Conservation (phyloP, 2,329 filamentous ascomycete species). For the Beauveria sp. region DNA sequence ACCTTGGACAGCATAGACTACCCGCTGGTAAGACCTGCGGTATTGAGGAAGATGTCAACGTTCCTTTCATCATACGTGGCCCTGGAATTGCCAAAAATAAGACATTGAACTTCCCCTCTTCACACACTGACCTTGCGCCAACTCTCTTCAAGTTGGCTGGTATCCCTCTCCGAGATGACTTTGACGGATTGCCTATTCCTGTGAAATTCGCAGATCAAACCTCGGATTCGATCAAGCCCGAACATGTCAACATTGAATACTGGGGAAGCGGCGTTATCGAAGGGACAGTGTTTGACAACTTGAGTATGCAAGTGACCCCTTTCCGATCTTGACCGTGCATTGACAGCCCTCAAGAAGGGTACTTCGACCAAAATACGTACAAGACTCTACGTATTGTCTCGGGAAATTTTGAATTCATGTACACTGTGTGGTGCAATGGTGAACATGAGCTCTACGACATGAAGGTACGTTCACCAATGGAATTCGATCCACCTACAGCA, state of each 20-base stretch:
- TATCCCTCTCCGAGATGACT: slow-evolving; percentile 32
- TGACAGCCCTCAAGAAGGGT: slow-evolving; percentile 19
- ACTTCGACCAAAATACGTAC: slow-evolving; percentile 39
- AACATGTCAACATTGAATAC: slow-evolving; percentile 45
- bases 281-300: slow-evolving; percentile 15
- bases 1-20: slow-evolving; percentile 45
- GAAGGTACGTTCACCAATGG: slow-evolving; percentile 27
- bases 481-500: not conserved
- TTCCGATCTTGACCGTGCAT: not conserved
- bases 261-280: slow-evolving; percentile 34
- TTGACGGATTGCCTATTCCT: slow-evolving; percentile 43
- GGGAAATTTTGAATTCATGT: slow-evolving; percentile 42
- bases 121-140: slow-evolving; percentile 47
- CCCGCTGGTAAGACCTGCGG: slow-evolving; percentile 43
- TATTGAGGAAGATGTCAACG: slow-evolving; percentile 43
- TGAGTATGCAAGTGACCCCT: not conserved
- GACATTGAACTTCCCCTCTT: slow-evolving; percentile 32
- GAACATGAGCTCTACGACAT: slow-evolving; percentile 41
- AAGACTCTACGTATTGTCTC: slow-evolving; percentile 40
- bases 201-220: slow-evolving; percentile 15
- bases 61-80: slow-evolving; percentile 43
- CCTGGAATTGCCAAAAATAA: slow-evolving; percentile 34
- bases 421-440: slow-evolving; percentile 47
- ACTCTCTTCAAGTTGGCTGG: slow-evolving; percentile 38
- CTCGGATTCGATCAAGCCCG: slow-evolving; percentile 22